Conservation (phyloP, 2,329 filamentous ascomycete genomes). For the Botrytis galanthina region DNA sequence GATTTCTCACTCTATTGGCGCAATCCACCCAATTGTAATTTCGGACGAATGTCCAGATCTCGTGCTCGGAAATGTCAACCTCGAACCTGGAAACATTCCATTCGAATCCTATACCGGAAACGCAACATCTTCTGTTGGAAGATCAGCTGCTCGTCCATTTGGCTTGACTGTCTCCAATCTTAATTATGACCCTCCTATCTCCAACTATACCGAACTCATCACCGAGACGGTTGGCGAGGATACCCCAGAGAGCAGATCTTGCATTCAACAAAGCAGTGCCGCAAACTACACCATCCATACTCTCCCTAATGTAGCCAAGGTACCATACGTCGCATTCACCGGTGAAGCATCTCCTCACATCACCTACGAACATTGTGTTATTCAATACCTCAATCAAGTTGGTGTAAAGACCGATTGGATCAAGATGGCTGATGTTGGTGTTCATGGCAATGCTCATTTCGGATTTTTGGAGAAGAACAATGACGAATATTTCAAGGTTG, state of each 20-base stretch:
- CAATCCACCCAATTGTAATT: constrained; percentile 29
- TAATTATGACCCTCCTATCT: constrained; percentile 29
- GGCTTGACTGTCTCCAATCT: constrained; percentile 30
- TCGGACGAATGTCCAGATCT: constrained; percentile 36
- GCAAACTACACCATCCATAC: constrained; percentile 17
- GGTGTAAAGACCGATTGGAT: constrained; percentile 31
- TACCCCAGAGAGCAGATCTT: constrained; percentile 29
- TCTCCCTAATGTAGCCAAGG: constrained; percentile 32
- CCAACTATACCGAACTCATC: constrained; percentile 25
- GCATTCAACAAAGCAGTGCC: constrained; percentile 21
- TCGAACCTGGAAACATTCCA: constrained; percentile 36
- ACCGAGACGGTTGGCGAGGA: constrained; percentile 28
- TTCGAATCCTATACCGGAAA: constrained; percentile 29
- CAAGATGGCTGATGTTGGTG: constrained; percentile 26
- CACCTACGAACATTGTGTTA: constrained; percentile 39
- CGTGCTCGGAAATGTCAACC: constrained; percentile 34
- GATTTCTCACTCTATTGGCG: constrained; percentile 39
- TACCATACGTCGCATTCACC: constrained; percentile 38
- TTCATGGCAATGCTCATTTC: constrained; percentile 31
- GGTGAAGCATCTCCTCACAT: constrained; percentile 37
- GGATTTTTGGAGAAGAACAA: constrained; percentile 31
- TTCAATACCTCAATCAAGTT: constrained; percentile 30
- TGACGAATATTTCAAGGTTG: constrained; percentile 25
- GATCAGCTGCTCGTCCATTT: constrained; percentile 26
- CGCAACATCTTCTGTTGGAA: constrained; percentile 24